Evolutionary conservation across 345 rosid species (phyloP).

Genomic region (Brassica carinata): DNA sequence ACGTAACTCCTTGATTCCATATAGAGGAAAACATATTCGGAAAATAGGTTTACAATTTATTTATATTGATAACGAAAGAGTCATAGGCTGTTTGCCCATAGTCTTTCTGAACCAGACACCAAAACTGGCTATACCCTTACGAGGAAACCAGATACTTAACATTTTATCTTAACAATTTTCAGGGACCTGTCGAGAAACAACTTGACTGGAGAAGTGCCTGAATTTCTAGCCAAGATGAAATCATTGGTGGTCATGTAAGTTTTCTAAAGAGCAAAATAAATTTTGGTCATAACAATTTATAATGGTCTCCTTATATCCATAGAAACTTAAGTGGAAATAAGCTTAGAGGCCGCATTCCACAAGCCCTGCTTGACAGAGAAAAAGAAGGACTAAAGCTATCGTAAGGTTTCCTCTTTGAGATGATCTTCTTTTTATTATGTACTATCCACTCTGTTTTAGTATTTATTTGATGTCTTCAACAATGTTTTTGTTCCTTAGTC

Average conservation of each 20-base stretch:
- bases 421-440: background rate
- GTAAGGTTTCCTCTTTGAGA: background rate
- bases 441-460: background rate
- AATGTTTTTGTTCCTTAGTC: background rate
- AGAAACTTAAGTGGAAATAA: background rate
- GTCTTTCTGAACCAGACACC: background rate
- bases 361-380: background rate
- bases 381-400: background rate
- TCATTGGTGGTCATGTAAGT: background rate
- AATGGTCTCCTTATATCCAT: background rate
- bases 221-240: background rate
- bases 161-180: background rate
- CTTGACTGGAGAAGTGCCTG: constrained; percentile 2
- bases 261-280: background rate
- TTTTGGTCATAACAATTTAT: background rate
- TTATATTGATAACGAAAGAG: background rate
- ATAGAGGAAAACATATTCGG: background rate
- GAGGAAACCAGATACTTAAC: background rate
- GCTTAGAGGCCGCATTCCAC: background rate
- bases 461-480: background rate
- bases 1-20: background rate
- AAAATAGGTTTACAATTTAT: background rate
- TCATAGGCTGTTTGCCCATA: background rate
- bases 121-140: background rate
- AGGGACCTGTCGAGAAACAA: background rate